These are phyloP conservation scores for Sphenostylis stenocarpa DNA, from an alignment of 306 rosid genomes.

Conservation along the genomic window DNA sequence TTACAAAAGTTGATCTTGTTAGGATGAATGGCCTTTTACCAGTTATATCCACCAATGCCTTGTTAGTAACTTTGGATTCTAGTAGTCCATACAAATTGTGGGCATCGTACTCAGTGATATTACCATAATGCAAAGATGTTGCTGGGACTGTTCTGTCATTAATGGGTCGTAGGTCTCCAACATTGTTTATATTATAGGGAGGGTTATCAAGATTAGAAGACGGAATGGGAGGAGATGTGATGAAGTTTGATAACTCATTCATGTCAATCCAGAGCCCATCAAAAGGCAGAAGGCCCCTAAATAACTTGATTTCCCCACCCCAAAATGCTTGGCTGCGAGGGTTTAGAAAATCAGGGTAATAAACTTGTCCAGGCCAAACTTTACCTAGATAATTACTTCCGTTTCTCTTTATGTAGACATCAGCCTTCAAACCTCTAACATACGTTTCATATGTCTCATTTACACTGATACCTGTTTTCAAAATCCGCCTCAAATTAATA, in stretches of 20 bases:
- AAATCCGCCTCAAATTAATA: slow-evolving; percentile 13
- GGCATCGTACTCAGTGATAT: slow-evolving; percentile 67
- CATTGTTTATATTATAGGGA: slow-evolving; percentile 70
- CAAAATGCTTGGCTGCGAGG: slow-evolving; percentile 56
- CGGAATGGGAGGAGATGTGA: slow-evolving; percentile 51
- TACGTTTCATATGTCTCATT: slow-evolving; percentile 65
- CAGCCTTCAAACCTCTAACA: slow-evolving; percentile 66
- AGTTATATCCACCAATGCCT: slow-evolving; percentile 51
- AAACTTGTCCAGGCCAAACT: slow-evolving; percentile 93
- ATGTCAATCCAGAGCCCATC: slow-evolving; percentile 94
- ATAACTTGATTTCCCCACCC: slow-evolving; percentile 68
- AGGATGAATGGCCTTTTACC: slow-evolving; percentile 89
- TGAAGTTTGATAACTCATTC: slow-evolving; percentile 82
- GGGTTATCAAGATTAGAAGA: slow-evolving; percentile 73
- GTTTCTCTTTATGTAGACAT: slow-evolving; percentile 63
- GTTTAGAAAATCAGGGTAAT: slow-evolving; percentile 76
- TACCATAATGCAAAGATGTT: slow-evolving; percentile 62
- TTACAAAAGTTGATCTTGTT: slow-evolving; percentile 78
- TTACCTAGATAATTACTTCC: slow-evolving; percentile 69
- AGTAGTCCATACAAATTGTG: slow-evolving; percentile 83
- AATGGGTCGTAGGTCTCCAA: slow-evolving; percentile 44
- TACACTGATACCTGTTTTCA: slow-evolving; percentile 61
- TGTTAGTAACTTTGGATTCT: slow-evolving; percentile 65
- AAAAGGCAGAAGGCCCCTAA: slow-evolving; percentile 55
- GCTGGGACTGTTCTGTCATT: slow-evolving; percentile 59